Base-by-base conservation (phyloP, 2,329 filamentous ascomycete genomes). In the Neoascochyta sp. region DNA sequence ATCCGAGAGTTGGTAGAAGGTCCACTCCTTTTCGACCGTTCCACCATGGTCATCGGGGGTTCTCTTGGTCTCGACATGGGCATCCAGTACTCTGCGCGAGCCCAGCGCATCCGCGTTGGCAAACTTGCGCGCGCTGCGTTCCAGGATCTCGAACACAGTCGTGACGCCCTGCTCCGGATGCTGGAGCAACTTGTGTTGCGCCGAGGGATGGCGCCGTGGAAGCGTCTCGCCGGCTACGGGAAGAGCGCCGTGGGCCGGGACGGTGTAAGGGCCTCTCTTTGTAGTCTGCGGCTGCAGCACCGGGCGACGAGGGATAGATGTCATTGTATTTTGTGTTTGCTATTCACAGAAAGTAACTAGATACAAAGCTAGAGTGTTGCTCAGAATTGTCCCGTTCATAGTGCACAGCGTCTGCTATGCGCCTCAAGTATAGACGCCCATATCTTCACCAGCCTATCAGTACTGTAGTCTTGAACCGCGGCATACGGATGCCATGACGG, bases 11-110 rank as follows among this genome's bases (percentile, higher is more conserved):
- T 95, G 87, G 50, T 86, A 93, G 66, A 81, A 93, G 29, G 81
- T 80, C 88, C 88, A 95, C 63, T 90, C 78, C 78, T 94, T 95
- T 43, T 93, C 85, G 18, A 92, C 78, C 67, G 89, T 77, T 43
- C 74, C 71, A 63, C 87, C 75, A 60, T 84, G 75, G 47, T 87
- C 88, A 54, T 93, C 85, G 35, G 94, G 83, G 48, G 94, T 70
- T 74, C 87, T 92, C 71, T 90, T 94, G 49, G 76, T 81, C 71
- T 95, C 88, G 52, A 76, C 77, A 65, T 94, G 87, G 25, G 81
- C 78, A 63, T 81, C 73, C 64, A 95, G 63, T 35, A 94, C 74
- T 61, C 76, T 81, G 43, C 88, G 80, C 52, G 73, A 74, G 47
- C 84, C 88, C 22, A 71, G 50, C 5, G 66, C 66, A 62, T 73